Conservation (phyloP, 768 basidiomycete species). For the Mycena alexandri region DNA sequence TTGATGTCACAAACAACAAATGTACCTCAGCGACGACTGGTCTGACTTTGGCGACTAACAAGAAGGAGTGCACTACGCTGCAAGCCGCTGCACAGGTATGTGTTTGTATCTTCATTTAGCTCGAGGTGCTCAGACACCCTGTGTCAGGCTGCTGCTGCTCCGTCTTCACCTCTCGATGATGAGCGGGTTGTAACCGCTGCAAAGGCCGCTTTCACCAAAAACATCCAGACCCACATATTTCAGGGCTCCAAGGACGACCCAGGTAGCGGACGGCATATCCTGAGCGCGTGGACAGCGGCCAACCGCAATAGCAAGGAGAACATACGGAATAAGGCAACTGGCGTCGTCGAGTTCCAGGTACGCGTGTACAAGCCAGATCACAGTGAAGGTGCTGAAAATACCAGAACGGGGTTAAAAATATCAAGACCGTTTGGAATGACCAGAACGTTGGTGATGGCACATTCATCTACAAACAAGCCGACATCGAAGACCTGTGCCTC, state of each 20-base stretch:
- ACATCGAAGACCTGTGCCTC: conserved; percentile 10
- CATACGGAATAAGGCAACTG: conserved; percentile 7
- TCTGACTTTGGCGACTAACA: conserved; percentile 9
- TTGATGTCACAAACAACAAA: conserved; percentile 10
- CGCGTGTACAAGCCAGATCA: background rate
- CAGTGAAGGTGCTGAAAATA: conserved; percentile 7
- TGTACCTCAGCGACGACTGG: background rate
- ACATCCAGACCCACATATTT: conserved; percentile 12
- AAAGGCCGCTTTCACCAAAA: conserved; percentile 4
- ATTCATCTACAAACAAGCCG: conserved; percentile 9
- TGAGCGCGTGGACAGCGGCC: conserved; percentile 2
- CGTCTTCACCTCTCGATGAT: conserved; percentile 5
- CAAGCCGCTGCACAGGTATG: conserved; percentile 17
- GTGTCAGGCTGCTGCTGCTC: background rate
- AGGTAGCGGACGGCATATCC: conserved; percentile 14
- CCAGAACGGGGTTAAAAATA: conserved; percentile 4
- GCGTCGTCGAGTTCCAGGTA: conserved; percentile 19
- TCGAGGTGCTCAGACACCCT: background rate
- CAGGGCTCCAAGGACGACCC: background rate
- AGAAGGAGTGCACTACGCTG: conserved; percentile 14
- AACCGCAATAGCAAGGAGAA: conserved; percentile 7
- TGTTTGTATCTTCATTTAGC: background rate
- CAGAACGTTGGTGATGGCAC: background rate
- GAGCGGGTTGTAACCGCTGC: conserved; percentile 7
- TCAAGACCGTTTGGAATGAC: conserved; percentile 26